Conservation (phyloP, 2,329 filamentous ascomycete species). For the Chaetomium globosum region DNA sequence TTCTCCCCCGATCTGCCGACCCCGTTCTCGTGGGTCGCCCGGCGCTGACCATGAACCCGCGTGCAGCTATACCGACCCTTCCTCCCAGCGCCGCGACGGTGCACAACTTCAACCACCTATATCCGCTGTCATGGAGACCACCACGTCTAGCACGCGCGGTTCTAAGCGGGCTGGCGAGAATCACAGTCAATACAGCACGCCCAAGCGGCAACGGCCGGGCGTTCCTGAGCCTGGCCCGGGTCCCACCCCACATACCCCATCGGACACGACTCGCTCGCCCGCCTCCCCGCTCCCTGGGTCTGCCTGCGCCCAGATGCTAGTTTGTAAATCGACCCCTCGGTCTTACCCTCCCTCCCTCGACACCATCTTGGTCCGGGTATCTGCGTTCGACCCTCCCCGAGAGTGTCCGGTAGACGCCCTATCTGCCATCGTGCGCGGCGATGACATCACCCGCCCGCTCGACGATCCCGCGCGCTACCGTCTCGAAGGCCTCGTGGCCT, state of each 20-base stretch:
- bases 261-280: too few species aligned
- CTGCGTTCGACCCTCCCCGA: constrained; percentile 8
- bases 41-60: constrained; percentile 2
- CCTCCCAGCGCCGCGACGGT: neutral
- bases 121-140: neutral
- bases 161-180: too few species aligned
- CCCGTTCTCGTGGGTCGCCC: neutral
- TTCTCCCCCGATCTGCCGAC: neutral
- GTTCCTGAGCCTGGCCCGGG: too few species aligned
- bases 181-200: too few species aligned
- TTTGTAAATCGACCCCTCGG: neutral
- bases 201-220: too few species aligned
- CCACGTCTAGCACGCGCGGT: too few species aligned
- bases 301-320: too few species aligned
- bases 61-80: neutral
- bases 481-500: neutral
- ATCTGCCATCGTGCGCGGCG: neutral
- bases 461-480: constrained; percentile 6
- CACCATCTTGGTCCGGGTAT: constrained; percentile 9
- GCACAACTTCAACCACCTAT: constrained; percentile 4
- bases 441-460: constrained; percentile 10
- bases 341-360: constrained; percentile 8
- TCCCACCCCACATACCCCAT: too few species aligned
- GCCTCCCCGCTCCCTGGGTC: too few species aligned
- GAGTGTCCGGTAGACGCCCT: neutral